A percentile compares a stretch with the other conserved stretches of the same genome.
Conservation (phyloP, 164 flowering plant genomes). For the Nymphaea colorata region DNA sequence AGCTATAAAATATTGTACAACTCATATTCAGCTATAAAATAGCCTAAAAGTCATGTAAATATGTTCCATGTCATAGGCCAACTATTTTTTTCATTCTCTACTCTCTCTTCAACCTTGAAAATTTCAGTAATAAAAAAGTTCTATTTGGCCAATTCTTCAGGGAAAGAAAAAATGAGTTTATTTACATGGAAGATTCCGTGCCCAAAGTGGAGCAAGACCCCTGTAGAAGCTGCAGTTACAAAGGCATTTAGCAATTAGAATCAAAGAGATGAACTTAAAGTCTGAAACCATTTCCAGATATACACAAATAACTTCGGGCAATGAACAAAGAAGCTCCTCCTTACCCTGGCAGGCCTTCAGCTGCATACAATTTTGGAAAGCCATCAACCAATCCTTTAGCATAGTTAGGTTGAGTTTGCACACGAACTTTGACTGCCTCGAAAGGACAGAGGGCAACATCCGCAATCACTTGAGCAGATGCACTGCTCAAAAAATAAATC, state of each 20-base stretch:
- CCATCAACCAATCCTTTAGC: conserved; percentile 87
- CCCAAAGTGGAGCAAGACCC: conserved; percentile 82
- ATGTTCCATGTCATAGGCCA: too few species aligned
- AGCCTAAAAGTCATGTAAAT: too few species aligned
- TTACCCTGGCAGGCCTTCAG: conserved; percentile 80
- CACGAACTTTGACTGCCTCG: conserved; percentile 84
- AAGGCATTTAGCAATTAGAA: background rate
- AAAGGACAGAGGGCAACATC: conserved; percentile 85
- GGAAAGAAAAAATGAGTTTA: background rate
- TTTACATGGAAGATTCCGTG: conserved; percentile 87
- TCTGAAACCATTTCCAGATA: too few species aligned
- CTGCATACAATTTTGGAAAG: conserved; percentile 59
- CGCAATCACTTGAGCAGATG: conserved; percentile 85
- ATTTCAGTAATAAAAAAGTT: too few species aligned
- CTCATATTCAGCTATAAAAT: too few species aligned
- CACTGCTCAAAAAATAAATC: conserved; percentile 71
- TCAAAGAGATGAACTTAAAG: too few species aligned
- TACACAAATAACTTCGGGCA: background rate
- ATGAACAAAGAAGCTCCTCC: background rate
- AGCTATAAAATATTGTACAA: too few species aligned
- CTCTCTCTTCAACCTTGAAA: too few species aligned
- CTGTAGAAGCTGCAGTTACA: conserved; percentile 56
- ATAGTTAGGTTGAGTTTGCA: conserved; percentile 63
- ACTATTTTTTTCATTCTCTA: too few species aligned
- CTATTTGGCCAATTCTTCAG: background rate